Percentiles rank a stretch among this genome's conserved stretches.
Evolutionary conservation across 1,284 basidiomycete genomes (phyloP).

Genomic region (Malassezia restricta): DNA sequence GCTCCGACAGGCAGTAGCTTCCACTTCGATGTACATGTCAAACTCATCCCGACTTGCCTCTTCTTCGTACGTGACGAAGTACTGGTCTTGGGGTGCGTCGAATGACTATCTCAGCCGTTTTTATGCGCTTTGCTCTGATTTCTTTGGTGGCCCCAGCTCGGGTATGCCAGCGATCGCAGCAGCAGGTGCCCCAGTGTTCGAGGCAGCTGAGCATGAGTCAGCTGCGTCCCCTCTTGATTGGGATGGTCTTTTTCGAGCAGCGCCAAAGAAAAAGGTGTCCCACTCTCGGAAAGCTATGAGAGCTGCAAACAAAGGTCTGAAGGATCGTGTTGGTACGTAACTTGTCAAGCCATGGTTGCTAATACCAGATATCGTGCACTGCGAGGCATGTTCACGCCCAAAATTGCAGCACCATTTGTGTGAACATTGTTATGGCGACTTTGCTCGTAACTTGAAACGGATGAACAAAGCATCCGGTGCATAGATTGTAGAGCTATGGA

Average conservation of each 20-base stretch:
- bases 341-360: slow-evolving; percentile 3
- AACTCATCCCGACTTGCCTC: no score
- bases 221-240: slow-evolving; percentile 56
- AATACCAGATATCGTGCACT: slow-evolving; percentile 69
- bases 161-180: no score
- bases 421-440: slow-evolving; percentile 65
- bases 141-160: no score
- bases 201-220: neutral
- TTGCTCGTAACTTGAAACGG: slow-evolving; percentile 55
- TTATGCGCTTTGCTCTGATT: no score
- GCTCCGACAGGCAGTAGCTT: no score
- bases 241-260: slow-evolving; percentile 75
- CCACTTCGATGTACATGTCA: no score
- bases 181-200: no score
- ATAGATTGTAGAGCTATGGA: neutral
- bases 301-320: slow-evolving; percentile 81
- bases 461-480: neutral
- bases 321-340: slow-evolving; percentile 70
- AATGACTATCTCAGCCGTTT: no score
- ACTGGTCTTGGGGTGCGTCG: no score
- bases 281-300: slow-evolving; percentile 93
- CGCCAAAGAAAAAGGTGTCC: slow-evolving; percentile 86
- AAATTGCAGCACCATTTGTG: slow-evolving; percentile 86
- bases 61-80: no score
- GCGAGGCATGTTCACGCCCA: slow-evolving; percentile 74